These are phyloP conservation scores for Plenodomus lindquistii DNA, from an alignment of 2,329 filamentous ascomycete genomes.

Conservation along the genomic window DNA sequence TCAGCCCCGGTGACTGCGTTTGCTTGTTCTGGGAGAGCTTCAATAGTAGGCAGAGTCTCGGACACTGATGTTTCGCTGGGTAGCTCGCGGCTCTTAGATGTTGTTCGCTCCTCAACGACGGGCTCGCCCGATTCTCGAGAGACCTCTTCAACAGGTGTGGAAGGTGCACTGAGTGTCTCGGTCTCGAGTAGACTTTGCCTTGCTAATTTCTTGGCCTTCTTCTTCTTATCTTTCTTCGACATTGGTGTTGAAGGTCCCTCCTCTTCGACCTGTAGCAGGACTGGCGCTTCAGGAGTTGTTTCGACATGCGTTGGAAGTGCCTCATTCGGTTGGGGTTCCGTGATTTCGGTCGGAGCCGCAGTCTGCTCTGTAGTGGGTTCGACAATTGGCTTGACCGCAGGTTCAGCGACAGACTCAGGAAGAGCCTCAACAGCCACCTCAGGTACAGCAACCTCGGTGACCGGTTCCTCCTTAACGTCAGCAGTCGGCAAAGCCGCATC, in stretches of 20 bases:
- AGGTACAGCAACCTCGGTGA: background rate
- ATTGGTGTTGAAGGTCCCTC: constrained; percentile 3
- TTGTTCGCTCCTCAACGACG: background rate
- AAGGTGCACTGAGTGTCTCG: constrained; percentile 3
- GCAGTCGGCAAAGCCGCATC: background rate
- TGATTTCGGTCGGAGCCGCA: background rate
- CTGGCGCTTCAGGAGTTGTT: background rate
- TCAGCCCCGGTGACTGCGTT: background rate
- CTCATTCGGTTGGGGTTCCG: background rate
- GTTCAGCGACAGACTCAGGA: background rate
- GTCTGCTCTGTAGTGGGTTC: background rate
- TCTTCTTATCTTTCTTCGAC: constrained; percentile 29
- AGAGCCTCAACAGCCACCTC: background rate
- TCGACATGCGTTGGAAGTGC: background rate
- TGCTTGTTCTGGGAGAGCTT: background rate
- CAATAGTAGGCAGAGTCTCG: background rate
- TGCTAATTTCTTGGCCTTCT: constrained; percentile 24
- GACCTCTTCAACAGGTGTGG: constrained; percentile 8
- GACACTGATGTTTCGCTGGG: background rate
- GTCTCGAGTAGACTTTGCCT: constrained; percentile 17
- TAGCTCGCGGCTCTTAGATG: background rate
- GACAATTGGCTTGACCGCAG: background rate
- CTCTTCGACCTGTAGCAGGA: constrained; percentile 1
- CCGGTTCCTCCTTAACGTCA: constrained; percentile 2
- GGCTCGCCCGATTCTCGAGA: background rate